A percentile compares a stretch with the other conserved stretches of the same genome.
These are phyloP conservation scores for Mycena amicta DNA, from an alignment of 768 basidiomycete genomes.

Conservation along the genomic window DNA sequence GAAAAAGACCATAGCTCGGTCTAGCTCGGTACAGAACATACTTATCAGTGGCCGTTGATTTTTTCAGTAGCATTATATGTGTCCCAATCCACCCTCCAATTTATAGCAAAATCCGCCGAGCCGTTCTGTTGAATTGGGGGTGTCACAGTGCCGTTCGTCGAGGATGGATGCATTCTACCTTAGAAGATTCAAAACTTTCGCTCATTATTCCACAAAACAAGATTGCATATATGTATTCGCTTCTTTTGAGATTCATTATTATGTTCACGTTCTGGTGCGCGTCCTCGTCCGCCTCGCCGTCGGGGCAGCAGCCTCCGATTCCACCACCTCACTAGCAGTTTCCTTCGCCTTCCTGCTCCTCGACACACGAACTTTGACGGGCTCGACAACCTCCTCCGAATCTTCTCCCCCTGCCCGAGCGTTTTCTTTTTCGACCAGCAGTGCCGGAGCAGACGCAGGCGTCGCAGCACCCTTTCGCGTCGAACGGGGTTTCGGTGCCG, in stretches of 20 bases:
- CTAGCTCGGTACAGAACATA: too few species aligned
- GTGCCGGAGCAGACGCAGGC: slow-evolving; percentile 25
- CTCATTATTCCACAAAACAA: background rate
- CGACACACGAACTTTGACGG: slow-evolving; percentile 39
- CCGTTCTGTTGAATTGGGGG: too few species aligned
- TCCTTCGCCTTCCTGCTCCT: slow-evolving; percentile 34
- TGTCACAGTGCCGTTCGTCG: too few species aligned
- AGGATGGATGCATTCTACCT: too few species aligned
- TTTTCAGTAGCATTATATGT: too few species aligned
- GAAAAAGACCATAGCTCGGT: too few species aligned
- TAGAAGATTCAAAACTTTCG: too few species aligned
- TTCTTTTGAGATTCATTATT: background rate
- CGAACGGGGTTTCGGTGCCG: slow-evolving; percentile 38
- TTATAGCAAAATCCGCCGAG: too few species aligned
- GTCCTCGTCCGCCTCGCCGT: slow-evolving; percentile 36
- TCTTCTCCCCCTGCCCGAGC: too few species aligned
- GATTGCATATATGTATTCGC: background rate
- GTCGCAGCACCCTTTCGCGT: slow-evolving; percentile 9
- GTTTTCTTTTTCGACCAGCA: slow-evolving; percentile 37
- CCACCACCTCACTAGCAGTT: slow-evolving; percentile 21
- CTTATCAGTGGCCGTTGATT: too few species aligned
- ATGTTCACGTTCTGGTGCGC: slow-evolving; percentile 28
- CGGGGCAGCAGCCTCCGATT: slow-evolving; percentile 26
- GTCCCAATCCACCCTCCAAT: too few species aligned
- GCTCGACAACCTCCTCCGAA: slow-evolving; percentile 34